Evolutionary conservation across 441 rosid species (phyloP).

Genomic region (Viola pubescens): DNA sequence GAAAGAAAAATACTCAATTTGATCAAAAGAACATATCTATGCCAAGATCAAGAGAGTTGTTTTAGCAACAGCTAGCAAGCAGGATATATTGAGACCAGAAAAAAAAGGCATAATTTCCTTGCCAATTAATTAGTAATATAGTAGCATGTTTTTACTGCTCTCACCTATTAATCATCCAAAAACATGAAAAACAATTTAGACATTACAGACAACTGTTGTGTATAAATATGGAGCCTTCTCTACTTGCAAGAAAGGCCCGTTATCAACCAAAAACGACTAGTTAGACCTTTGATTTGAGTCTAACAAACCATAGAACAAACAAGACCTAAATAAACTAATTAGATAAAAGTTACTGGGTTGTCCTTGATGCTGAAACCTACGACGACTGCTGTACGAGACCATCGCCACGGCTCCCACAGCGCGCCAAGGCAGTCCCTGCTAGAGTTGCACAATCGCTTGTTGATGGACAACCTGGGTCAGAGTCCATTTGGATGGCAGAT

Average conservation of each 20-base stretch:
- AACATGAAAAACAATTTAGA: neutral
- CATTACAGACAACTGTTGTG: neutral
- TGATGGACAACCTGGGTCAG: neutral
- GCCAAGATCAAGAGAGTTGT: too few species aligned
- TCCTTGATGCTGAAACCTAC: neutral
- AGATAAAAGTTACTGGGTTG: neutral
- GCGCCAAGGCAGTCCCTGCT: neutral
- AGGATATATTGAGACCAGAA: too few species aligned
- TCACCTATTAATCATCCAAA: neutral
- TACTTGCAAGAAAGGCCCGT: neutral
- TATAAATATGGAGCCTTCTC: neutral
- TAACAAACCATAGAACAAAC: too few species aligned
- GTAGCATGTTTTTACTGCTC: too few species aligned
- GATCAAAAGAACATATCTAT: too few species aligned
- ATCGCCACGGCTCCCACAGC: neutral
- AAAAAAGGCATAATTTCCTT: too few species aligned
- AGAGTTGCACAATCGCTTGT: neutral
- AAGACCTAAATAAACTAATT: too few species aligned
- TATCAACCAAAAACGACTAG: too few species aligned
- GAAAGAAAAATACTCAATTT: too few species aligned
- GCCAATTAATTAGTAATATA: too few species aligned
- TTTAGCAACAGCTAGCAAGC: too few species aligned
- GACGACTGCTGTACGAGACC: neutral
- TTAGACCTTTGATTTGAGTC: too few species aligned
- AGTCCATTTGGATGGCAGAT: neutral